Conservation (phyloP, 1,139 yeast genomes). For the Pichia terricola region DNA sequence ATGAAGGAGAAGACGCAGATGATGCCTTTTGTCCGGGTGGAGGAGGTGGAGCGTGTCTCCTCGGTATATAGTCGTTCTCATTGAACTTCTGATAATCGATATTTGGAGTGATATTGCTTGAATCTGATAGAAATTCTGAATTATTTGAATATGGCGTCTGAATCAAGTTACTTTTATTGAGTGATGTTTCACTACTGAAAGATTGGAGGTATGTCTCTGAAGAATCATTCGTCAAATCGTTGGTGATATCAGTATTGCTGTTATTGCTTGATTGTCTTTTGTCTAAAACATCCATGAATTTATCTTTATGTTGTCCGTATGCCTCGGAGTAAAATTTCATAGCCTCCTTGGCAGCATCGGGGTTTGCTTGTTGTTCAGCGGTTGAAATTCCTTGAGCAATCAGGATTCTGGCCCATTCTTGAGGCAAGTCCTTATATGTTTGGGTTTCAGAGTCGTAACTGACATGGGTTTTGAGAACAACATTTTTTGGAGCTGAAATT, state of each 20-base stretch:
- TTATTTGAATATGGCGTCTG: conserved; percentile 6
- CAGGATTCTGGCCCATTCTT: conserved; percentile 80
- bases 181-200: background rate
- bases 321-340: conserved; percentile 76
- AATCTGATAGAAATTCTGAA: background rate
- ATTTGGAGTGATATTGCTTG: background rate
- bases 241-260: conserved; percentile 12
- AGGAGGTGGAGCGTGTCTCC: conserved; percentile 28
- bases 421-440: conserved; percentile 81
- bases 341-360: conserved; percentile 61
- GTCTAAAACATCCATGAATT: conserved; percentile 65
- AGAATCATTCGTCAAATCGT: conserved; percentile 7
- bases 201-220: background rate
- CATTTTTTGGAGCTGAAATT: conserved; percentile 83
- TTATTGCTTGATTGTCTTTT: conserved; percentile 17
- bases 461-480: conserved; percentile 88
- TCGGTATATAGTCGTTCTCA: conserved; percentile 23
- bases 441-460: conserved; percentile 81
- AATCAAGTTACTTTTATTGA: conserved; percentile 1
- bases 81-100: conserved; percentile 6
- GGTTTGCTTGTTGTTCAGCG: conserved; percentile 80
- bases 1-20: too few species aligned
- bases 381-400: conserved; percentile 80
- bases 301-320: conserved; percentile 37
- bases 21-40: conserved; percentile 8